Evolutionary conservation across 2,329 filamentous ascomycete genomes (phyloP), one percentile per base, ranked within the genome.

Genomic region (Paecilomyces dactylethromorphus): DNA sequence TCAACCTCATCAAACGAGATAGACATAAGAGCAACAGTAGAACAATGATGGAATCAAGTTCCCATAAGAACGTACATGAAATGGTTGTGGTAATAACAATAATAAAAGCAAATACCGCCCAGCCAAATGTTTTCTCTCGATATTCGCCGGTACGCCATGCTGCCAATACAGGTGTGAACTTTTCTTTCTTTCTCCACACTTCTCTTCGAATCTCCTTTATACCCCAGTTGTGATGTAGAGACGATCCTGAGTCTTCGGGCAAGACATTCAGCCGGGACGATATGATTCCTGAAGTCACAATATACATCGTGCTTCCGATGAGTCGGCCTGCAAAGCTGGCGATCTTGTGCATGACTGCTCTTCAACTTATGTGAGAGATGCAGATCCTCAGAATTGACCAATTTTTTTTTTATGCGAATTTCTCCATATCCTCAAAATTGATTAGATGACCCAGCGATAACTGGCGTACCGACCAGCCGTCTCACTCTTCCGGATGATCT

Each of bases 401-500:
- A n/a, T n/a, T n/a, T 13, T n/a, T 56, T 13, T 45, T 31, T 13
- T 50, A 50, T 56, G 11, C n/a, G 24, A 21, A 55, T 21, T 39
- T 12, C n/a, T 31, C 55, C 21, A 13, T 50, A 57, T 24, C 3
- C 45, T 7, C 21, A 13, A 26, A 31, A 18, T 12, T 24, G 12
- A 56, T 71, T 70, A 80, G 57, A 79, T 79, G 33, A 81, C 83
- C 84, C 84, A 87, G 68, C 93, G 82, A 78, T 99, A 99, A 84
- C 91, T 96, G 54, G 94, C 94, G 78, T 99, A 99, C 56, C 94
- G 84, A 62, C 94, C 94, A 13, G 94, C 94, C 58, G 94, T 99
- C 82, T 97, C 94, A 71, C 88, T 92, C 75, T 89, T 92, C 65
- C 94, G 84, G 69, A 99, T 97, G 69, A 99, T 99, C 85, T 99